Evolutionary conservation across 768 basidiomycete species (phyloP), one percentile per base, ranked within the genome.

Genomic region (Auricularia heimuer): DNA sequence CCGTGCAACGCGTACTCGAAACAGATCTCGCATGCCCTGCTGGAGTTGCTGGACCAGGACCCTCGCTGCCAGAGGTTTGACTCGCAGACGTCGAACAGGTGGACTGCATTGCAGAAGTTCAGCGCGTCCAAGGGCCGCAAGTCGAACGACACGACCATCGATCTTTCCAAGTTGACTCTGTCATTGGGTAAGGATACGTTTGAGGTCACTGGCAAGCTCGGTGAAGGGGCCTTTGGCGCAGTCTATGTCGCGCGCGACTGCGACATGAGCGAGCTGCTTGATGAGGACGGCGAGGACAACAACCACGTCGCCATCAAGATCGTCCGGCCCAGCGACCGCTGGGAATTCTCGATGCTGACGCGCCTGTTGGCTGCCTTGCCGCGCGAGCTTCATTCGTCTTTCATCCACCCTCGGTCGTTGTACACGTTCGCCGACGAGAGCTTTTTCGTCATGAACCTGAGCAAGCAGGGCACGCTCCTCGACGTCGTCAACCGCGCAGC

Each of bases 201-300:
- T 71, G 82, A 82, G 63, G 85, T 98, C 3, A 77, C 81, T 3
- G 89, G 89, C 67, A 99, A 98, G 74, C 81, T 99, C 29, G 97
- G 97, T 18, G 97, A 99, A 76, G 97, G 97, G 4, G 93, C 95
- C 0, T 99, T 96, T 70, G 97, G 96, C 2, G 84, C 89, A 3
- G 97, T 99, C n/a, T 99, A 96, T 79, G 84, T 88, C 67, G 92
- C 90, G 3, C 81, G 82, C 64, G 74, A 76, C 64, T 24, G 64
- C 24, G 33, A 34, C 7, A 29, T 29, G 24, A 3, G 8, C 29
- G 16, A n/a, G 8, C 39, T 60, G 72, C 12, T 69, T 67, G 81
- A 83, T 3, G 82, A 82, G 1, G 81, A 83, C 44, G 81, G 81
- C 16, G 85, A 85, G 8, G 78, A 78, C 21, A 71, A 77, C 18